Evolutionary conservation across 257 asterid species (phyloP).

Genomic region (Gynochthodes officinalis): DNA sequence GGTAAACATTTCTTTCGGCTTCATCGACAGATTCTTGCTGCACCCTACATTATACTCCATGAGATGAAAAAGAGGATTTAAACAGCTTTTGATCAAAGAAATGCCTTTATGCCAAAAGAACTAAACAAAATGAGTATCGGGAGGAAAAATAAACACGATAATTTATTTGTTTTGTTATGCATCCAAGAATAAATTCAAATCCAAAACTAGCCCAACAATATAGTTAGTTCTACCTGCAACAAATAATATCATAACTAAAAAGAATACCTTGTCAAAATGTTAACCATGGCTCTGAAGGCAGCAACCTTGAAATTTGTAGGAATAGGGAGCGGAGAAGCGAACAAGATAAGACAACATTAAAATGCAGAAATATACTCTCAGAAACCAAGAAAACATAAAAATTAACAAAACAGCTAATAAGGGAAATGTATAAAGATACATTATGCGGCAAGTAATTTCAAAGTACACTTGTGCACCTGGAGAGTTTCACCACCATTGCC

Average conservation of each 20-base stretch:
- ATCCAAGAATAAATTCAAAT: not conserved
- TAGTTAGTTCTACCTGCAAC: conserved; percentile 7
- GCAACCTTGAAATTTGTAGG: conserved; percentile 66
- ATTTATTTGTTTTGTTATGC: not conserved
- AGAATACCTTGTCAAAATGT: conserved; percentile 86
- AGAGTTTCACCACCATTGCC: conserved; percentile 99
- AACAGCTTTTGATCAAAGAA: conserved; percentile 6
- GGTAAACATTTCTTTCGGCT: conserved; percentile 89
- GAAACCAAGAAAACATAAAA: conserved; percentile 13
- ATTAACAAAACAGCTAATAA: conserved; percentile 4
- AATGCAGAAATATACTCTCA: conserved; percentile 4
- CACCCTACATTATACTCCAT: conserved; percentile 52
- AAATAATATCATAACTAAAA: conserved; percentile 11
- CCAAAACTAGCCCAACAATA: not conserved
- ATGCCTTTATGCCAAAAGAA: not conserved
- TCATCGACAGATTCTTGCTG: conserved; percentile 99
- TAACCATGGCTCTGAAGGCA: conserved; percentile 99
- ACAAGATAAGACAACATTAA: conserved; percentile 7
- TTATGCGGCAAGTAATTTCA: not conserved
- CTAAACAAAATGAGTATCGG: not conserved
- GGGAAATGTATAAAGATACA: not conserved
- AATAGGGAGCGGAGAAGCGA: conserved; percentile 18
- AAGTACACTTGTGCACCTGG: conserved; percentile 51
- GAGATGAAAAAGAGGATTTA: not conserved
- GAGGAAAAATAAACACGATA: not conserved